Conservation (phyloP, 371 early-diverging fungal species). For the Mucor sp. region DNA sequence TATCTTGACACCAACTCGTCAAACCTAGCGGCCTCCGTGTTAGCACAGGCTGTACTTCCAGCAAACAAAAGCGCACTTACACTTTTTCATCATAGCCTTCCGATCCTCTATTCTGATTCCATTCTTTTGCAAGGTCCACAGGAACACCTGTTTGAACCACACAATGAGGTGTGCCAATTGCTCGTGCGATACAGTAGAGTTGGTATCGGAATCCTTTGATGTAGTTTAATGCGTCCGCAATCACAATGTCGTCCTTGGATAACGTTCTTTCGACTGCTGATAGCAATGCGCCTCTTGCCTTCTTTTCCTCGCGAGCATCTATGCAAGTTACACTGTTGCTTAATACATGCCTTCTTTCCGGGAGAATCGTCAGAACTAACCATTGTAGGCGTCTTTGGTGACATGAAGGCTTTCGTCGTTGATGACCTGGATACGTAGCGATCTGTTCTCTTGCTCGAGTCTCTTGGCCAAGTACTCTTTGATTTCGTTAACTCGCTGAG, state of each 20-base stretch:
- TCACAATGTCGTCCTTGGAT: constrained; percentile 81
- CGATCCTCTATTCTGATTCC: constrained; percentile 57
- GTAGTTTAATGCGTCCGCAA: constrained; percentile 94
- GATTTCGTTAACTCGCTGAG: constrained; percentile 78
- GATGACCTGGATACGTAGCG: constrained; percentile 66
- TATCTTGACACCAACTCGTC: constrained; percentile 87
- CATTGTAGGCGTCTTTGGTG: constrained; percentile 63
- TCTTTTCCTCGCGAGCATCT: constrained; percentile 84
- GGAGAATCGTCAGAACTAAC: constrained; percentile 30
- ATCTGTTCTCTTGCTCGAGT: constrained; percentile 48
- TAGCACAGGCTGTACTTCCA: neutral
- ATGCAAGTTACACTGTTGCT: neutral
- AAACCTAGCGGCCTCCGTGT: constrained; percentile 46
- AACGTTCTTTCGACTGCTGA: constrained; percentile 90
- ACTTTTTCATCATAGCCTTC: constrained; percentile 59
- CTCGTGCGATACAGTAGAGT: constrained; percentile 89
- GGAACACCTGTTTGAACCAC: constrained; percentile 80
- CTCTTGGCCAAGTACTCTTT: constrained; percentile 61
- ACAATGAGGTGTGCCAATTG: constrained; percentile 88
- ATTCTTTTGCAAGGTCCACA: constrained; percentile 60
- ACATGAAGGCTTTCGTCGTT: constrained; percentile 80
- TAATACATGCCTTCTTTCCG: neutral
- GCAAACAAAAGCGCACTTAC: constrained; percentile 16
- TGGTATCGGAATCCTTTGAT: constrained; percentile 98
- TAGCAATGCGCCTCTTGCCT: constrained; percentile 84